A percentile compares a stretch with the other conserved stretches of the same genome.
Evolutionary conservation across 306 rosid genomes (phyloP).

Genomic region (Castanea mollissima): DNA sequence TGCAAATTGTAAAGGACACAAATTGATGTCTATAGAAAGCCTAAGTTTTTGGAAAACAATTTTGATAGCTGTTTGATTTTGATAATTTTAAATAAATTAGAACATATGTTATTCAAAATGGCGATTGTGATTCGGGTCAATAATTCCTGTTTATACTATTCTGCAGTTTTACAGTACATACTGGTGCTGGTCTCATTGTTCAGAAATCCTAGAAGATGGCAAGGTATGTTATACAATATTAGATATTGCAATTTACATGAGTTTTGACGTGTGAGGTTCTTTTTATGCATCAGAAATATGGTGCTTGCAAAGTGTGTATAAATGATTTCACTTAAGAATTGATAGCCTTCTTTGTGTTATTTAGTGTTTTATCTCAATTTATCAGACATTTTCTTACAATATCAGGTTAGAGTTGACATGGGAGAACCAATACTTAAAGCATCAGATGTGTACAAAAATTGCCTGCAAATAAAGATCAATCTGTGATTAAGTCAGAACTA

Average conservation of each 20-base stretch:
- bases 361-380: slow-evolving; percentile 6
- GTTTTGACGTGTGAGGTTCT: slow-evolving; percentile 6
- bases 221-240: slow-evolving; percentile 37
- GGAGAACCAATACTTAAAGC: slow-evolving; percentile 91
- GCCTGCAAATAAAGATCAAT: slow-evolving; percentile 52
- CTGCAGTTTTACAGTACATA: slow-evolving; percentile 75
- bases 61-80: no score
- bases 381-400: slow-evolving; percentile 18
- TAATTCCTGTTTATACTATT: background rate
- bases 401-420: slow-evolving; percentile 96
- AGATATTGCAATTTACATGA: slow-evolving; percentile 16
- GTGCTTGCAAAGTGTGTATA: slow-evolving; percentile 1
- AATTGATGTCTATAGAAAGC: no score
- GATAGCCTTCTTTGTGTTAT: slow-evolving; percentile 1
- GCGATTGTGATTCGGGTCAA: slow-evolving; percentile 9
- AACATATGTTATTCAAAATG: background rate
- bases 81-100: no score
- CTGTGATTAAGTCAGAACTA: slow-evolving; percentile 65
- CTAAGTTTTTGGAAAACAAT: no score
- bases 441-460: slow-evolving; percentile 68
- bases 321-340: background rate
- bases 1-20: no score
- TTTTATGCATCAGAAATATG: background rate
- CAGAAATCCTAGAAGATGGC: slow-evolving; percentile 79
- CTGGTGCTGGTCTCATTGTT: slow-evolving; percentile 92